Conservation (phyloP, 176 grass and related monocot genomes). For the Eleusine indica region DNA sequence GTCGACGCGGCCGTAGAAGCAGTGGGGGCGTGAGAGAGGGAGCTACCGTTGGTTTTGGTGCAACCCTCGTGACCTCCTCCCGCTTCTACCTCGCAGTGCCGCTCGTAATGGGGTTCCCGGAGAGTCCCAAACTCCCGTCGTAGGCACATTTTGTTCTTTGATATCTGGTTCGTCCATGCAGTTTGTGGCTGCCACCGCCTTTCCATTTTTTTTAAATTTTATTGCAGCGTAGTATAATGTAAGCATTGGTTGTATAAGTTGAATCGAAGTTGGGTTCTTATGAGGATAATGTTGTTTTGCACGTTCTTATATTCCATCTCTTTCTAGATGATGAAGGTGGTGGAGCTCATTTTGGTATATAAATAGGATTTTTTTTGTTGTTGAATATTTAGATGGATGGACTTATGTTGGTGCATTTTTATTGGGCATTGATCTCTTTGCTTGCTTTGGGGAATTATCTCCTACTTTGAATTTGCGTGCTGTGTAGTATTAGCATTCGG, state of each 20-base stretch:
- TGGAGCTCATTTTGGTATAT: not conserved
- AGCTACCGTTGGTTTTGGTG: conserved; percentile 30
- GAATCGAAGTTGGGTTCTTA: not conserved
- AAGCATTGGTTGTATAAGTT: not conserved
- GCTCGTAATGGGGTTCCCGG: not conserved
- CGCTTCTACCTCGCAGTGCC: not conserved
- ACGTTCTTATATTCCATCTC: not conserved
- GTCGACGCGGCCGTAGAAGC: conserved; percentile 19
- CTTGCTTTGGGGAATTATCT: not conserved
- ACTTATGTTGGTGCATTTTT: not conserved
- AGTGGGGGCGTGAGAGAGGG: conserved; percentile 39
- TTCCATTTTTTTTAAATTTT: not conserved
- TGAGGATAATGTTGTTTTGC: not conserved
- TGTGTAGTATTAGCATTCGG: not conserved
- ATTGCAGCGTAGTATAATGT: not conserved
- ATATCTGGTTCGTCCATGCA: not conserved
- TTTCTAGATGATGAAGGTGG: not conserved
- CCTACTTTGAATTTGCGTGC: not conserved
- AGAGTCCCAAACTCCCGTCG: not conserved
- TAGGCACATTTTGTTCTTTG: not conserved
- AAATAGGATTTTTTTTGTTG: not conserved
- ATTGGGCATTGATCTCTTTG: not conserved
- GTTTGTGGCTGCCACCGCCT: not conserved
- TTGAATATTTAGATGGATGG: not conserved
- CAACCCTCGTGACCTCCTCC: conserved; percentile 39